phyloP scores from a whole-genome alignment of 2,329 filamentous ascomycete genomes.

The Pseudodiploospora longispora region DNA sequence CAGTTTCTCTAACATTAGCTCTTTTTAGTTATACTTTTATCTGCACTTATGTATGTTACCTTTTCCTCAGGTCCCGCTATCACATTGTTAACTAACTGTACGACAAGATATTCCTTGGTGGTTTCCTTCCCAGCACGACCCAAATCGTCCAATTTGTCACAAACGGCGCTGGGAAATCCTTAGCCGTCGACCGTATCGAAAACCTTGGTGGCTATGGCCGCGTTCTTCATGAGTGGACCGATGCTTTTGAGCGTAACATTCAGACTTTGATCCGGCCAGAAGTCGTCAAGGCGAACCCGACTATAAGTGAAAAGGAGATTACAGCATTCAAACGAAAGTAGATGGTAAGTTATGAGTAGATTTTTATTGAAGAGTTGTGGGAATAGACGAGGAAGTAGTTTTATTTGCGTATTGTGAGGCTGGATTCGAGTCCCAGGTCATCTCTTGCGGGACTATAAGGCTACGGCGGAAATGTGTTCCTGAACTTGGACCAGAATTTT shows the following conservation, averaged over 20 bases:
- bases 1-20: neutral
- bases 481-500: no score
- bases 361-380: no score
- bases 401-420: no score
- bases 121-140: slow-evolving; percentile 54
- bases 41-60: slow-evolving; percentile 30
- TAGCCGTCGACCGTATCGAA: slow-evolving; percentile 58
- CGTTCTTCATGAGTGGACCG: slow-evolving; percentile 58
- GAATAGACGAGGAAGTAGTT: no score
- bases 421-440: no score
- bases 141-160: slow-evolving; percentile 53
- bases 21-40: neutral
- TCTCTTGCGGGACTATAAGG: no score
- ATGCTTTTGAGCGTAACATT: slow-evolving; percentile 45
- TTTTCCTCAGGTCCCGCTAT: no score
- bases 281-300: slow-evolving; percentile 32
- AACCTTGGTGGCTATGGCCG: slow-evolving; percentile 64
- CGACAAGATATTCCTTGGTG: slow-evolving; percentile 58
- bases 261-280: slow-evolving; percentile 24
- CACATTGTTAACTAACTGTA: no score
- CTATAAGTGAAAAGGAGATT: slow-evolving; percentile 52
- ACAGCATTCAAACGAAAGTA: slow-evolving; percentile 62
- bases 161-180: slow-evolving; percentile 47
- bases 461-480: no score
- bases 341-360: slow-evolving; percentile 39